Evolutionary conservation across 495 filamentous ascomycete species (phyloP).

Genomic region (Antarctomyces pellizariae): DNA sequence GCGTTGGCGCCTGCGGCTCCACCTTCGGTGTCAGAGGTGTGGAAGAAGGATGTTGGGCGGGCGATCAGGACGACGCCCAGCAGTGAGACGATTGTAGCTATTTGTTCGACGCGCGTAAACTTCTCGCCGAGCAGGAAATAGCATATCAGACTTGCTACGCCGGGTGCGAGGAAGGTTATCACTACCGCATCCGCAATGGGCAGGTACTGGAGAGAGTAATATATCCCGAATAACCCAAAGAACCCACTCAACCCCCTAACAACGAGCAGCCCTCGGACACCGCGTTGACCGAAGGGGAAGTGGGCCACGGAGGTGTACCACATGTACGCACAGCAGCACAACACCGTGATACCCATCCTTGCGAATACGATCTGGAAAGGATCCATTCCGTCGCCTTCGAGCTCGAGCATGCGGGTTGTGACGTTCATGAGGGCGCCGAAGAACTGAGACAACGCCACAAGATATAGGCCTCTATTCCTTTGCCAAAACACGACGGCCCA

Average conservation of each 20-base stretch:
- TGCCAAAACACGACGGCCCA: constrained; percentile 15
- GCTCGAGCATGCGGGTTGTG: constrained; percentile 53
- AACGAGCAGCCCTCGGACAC: constrained; percentile 41
- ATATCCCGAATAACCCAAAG: constrained; percentile 60
- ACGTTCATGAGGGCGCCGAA: constrained; percentile 84
- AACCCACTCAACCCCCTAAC: constrained; percentile 54
- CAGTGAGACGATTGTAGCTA: constrained; percentile 54
- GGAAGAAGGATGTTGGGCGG: constrained; percentile 38
- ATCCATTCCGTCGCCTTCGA: constrained; percentile 50
- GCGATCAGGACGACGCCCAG: constrained; percentile 72
- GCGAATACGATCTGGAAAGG: constrained; percentile 80
- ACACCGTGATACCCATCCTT: constrained; percentile 54
- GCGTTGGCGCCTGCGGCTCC: constrained; percentile 7
- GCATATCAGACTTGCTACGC: constrained; percentile 63
- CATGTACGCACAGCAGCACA: constrained; percentile 51
- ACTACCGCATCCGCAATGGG: constrained; percentile 82
- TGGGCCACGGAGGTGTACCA: constrained; percentile 40
- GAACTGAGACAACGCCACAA: constrained; percentile 55
- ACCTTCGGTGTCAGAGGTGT: constrained; percentile 3
- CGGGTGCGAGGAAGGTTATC: constrained; percentile 72
- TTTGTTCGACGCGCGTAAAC: constrained; percentile 54
- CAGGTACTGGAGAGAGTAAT: constrained; percentile 63
- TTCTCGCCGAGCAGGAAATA: constrained; percentile 51
- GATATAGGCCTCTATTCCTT: constrained; percentile 43
- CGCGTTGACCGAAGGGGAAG: constrained; percentile 43